Evolutionary conservation across 2,329 filamentous ascomycete genomes (phyloP).

Genomic region (Ophiostoma pallidulum): DNA sequence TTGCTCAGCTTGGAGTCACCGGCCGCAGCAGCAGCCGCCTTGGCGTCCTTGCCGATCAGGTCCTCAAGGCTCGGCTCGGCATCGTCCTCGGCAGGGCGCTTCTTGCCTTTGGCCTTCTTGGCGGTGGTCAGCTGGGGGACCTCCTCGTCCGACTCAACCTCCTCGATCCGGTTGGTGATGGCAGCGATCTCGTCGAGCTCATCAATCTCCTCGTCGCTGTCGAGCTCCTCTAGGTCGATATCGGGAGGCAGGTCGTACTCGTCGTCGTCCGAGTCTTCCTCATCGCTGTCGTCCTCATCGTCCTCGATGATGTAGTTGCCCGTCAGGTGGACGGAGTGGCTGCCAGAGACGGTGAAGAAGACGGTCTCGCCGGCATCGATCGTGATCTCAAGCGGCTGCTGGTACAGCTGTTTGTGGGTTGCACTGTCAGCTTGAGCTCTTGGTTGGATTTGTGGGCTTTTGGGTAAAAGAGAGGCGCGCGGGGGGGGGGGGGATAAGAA

Average conservation of each 20-base stretch:
- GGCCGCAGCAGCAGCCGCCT: conserved; percentile 38
- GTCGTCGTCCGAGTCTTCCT: conserved; percentile 54
- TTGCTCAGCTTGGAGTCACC: conserved; percentile 76
- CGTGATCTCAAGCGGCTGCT: conserved; percentile 90
- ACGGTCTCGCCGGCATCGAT: conserved; percentile 81
- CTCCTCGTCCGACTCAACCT: conserved; percentile 72
- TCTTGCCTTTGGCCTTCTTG: conserved; percentile 62
- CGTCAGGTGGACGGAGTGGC: conserved; percentile 83
- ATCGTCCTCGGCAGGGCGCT: conserved; percentile 76
- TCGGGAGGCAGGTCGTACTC: conserved; percentile 70
- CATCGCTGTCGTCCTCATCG: conserved; percentile 53
- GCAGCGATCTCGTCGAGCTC: conserved; percentile 70
- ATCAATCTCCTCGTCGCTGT: conserved; percentile 59
- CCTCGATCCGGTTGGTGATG: conserved; percentile 59
- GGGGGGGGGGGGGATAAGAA: neutral
- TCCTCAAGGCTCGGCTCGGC: conserved; percentile 66
- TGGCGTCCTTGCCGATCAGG: conserved; percentile 68
- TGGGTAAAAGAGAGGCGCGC: too few relatives aligned
- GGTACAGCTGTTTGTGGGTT: conserved; percentile 60
- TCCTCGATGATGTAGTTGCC: conserved; percentile 87
- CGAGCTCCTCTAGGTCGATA: conserved; percentile 68
- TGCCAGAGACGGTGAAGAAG: conserved; percentile 85
- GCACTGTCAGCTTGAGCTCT: neutral
- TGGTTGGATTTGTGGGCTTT: too few relatives aligned
- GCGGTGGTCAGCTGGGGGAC: conserved; percentile 48